Evolutionary conservation across 305 asterid genomes (phyloP).

Genomic region (Fraxinus angustifolia): DNA sequence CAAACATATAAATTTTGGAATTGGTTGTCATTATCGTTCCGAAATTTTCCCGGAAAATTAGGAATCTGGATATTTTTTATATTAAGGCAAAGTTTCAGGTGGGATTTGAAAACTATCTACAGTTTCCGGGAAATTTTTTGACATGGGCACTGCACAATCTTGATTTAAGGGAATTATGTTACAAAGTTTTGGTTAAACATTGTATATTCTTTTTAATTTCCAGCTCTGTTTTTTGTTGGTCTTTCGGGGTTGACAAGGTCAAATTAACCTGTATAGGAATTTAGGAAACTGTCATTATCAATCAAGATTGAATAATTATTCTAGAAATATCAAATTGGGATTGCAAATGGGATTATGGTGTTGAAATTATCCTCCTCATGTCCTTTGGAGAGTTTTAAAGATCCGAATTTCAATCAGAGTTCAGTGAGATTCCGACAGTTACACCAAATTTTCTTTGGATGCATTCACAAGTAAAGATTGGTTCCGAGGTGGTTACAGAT

Average conservation of each 20-base stretch:
- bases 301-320: constrained; percentile 41
- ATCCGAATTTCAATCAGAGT: constrained; percentile 30
- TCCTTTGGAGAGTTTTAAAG: constrained; percentile 12
- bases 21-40: constrained; percentile 20
- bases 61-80: constrained; percentile 30
- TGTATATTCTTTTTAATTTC: constrained; percentile 2
- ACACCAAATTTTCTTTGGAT: constrained; percentile 27
- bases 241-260: constrained; percentile 34
- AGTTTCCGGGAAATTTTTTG: constrained; percentile 21
- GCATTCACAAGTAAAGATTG: constrained; percentile 31
- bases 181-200: constrained; percentile 24
- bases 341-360: constrained; percentile 28
- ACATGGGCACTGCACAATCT: constrained; percentile 19
- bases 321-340: constrained; percentile 37
- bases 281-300: constrained; percentile 51
- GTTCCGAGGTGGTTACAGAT: constrained; percentile 33
- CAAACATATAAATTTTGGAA: constrained; percentile 28
- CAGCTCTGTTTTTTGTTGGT: constrained; percentile 25
- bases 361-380: constrained; percentile 28
- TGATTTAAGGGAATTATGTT: constrained; percentile 27
- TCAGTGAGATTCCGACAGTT: constrained; percentile 33
- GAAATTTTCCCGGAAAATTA: constrained; percentile 36
- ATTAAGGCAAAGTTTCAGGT: constrained; percentile 30
- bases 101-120: constrained; percentile 24
- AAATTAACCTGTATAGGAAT: constrained; percentile 20